Percentiles rank a stretch among this genome's conserved stretches.
Conservation (phyloP, 2,329 filamentous ascomycete genomes). For the Pyrenophora seminiperda region DNA sequence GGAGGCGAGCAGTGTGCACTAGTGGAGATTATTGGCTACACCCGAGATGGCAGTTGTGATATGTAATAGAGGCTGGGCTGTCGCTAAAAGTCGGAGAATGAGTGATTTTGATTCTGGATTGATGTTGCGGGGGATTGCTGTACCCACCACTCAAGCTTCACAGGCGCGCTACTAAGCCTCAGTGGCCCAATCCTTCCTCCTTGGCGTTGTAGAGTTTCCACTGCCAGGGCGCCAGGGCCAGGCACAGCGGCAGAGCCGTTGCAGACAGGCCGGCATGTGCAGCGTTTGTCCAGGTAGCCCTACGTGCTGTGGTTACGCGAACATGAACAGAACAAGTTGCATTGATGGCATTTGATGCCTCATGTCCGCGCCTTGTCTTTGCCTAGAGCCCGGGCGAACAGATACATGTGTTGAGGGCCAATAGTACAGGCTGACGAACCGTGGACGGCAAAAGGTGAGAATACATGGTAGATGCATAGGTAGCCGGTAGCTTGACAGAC, state of each 20-base stretch:
- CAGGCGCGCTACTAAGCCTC: slow-evolving; percentile 30
- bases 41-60: slow-evolving; percentile 14
- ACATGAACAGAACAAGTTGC: too few species aligned
- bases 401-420: neutral
- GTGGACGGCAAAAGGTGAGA: neutral
- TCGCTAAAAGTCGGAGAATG: slow-evolving; percentile 5
- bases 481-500: neutral
- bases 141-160: slow-evolving; percentile 32
- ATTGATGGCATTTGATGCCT: too few species aligned
- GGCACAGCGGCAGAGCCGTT: slow-evolving; percentile 26
- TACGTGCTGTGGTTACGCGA: too few species aligned
- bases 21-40: slow-evolving; percentile 14
- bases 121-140: slow-evolving; percentile 18
- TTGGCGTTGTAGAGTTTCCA: slow-evolving; percentile 32
- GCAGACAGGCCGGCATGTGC: neutral
- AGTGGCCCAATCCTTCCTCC: slow-evolving; percentile 16
- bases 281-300: too few species aligned
- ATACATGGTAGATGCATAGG: neutral
- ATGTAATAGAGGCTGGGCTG: slow-evolving; percentile 1
- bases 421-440: neutral
- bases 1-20: neutral
- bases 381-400: neutral
- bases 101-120: neutral
- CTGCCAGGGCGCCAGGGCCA: slow-evolving; percentile 11
- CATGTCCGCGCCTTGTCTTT: neutral